Evolutionary conservation across 208 protist genomes (phyloP), one percentile per base, ranked within the genome.

Genomic region (Porcisia deanei): DNA sequence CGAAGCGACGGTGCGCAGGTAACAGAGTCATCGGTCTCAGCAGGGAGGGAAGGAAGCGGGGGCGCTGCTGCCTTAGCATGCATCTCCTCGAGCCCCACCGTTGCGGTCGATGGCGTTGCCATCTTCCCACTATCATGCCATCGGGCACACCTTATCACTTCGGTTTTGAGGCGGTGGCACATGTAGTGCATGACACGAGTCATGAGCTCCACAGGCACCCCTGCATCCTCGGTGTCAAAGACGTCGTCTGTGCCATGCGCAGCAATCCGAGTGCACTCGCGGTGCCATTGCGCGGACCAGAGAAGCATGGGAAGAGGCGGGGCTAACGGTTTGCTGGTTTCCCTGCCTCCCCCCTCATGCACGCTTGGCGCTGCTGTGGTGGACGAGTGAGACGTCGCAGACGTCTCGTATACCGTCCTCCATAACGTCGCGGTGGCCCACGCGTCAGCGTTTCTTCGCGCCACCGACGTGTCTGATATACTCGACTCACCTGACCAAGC

Each of bases 241-340:
- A 69, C 74, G 41, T 83, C 82, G 8, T 87, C 82, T 1, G 68
- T 74, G 34, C 84, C 88, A 22, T 77, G 71, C 1, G 71, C 25
- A 1, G 77, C 77, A 18, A 82, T 53, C 34, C 77, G 71, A 45
- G 72, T 74, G 77, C 77, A 82, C 77, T 82, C 77, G 58, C 43
- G 8, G 52, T 73, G 73, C 71, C 71, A 82, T 66, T 82, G 77
- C 25, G 52, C 55, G 10, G 45, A 49, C 72, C 71, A 77, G 18
- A 77, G 16, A 0, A 22, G 7, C 12, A 74, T 30, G 39, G 49
- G 20, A 20, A 66, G 65, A 30, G 54, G 70, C 4, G 76, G 47
- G n/a, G 37, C 53, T 39, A 7, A 6, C n/a, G n/a, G 34, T 30
- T 20, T 14, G 25, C 20, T 12, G 34, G 34, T 20, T 30, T 10